Evolutionary conservation across 768 basidiomycete species (phyloP), one percentile per base, ranked within the genome.

Genomic region (Termitomyces sp.): DNA sequence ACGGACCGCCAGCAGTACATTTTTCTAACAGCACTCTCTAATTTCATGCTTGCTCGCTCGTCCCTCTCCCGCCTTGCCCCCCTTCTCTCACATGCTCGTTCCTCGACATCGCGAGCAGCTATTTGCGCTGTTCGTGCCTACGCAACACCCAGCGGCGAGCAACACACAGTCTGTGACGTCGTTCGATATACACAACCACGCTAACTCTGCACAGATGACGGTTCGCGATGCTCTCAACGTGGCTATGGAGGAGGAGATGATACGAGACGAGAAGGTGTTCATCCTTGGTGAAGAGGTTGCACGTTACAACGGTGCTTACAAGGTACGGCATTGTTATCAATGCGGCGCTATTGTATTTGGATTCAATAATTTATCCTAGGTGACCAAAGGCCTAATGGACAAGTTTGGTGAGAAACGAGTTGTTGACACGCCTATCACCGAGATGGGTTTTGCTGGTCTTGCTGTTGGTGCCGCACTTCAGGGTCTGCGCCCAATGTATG

Each of bases 181-280:
- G 54, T 65, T 62, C 63, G 66, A 59, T 50, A 60, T 63, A 60
- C 52, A 34, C 58, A 47, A 18, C 53, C 54, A 37, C 50, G 33
- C 22, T 30, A 41, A 57, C 27, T 46, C 24, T 54, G 53, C 57
- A 53, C 34, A 95, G 93, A 93, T 96, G 95, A 98, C 95, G 57
- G 96, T 97, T 62, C 93, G 97, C 70, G 97, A 99, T 57, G 97
- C 97, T 46, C 88, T 99, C 63, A 98, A 98, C 76, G 77, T 87
- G 57, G 97, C 97, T 31, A 95, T 99, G 92, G 97, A 98, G 78
- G 97, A 99, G 77, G 97, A 99, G 78, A 98, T 99, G 97, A 72
- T 88, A 67, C 87, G 93, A 47, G 97, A 99, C 74, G 91, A 95
- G 72, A 88, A 79, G 37, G 97, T 99, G 44, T 99, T 96, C 75